These are phyloP conservation scores for Epithele typhae DNA, from an alignment of 768 basidiomycete genomes.

Conservation along the genomic window DNA sequence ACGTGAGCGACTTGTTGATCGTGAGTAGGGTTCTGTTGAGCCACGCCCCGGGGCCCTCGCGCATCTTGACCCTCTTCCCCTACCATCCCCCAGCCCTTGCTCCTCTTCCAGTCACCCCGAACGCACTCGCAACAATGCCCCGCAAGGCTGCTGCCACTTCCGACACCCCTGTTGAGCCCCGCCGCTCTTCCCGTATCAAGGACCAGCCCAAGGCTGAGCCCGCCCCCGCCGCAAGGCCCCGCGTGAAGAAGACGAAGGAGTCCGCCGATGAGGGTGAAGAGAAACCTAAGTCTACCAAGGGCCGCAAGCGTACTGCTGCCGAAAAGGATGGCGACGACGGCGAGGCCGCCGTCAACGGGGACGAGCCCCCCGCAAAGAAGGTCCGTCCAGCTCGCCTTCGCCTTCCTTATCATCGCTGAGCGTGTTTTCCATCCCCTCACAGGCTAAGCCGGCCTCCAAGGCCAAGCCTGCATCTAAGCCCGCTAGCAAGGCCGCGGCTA, in stretches of 20 bases:
- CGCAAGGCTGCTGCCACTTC: constrained; percentile 58
- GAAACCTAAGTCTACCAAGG: constrained; percentile 40
- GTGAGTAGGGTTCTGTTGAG: constrained; percentile 23
- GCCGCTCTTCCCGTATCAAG: constrained; percentile 75
- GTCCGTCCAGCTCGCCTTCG: constrained; percentile 28
- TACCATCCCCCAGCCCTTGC: constrained; percentile 15
- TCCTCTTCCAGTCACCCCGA: constrained; percentile 1
- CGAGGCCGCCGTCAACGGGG: constrained; percentile 34
- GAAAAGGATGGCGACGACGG: constrained; percentile 38
- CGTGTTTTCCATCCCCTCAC: neutral
- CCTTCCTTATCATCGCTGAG: no score
- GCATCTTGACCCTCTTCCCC: constrained; percentile 17
- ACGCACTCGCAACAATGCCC: constrained; percentile 44
- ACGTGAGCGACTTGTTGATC: constrained; percentile 28
- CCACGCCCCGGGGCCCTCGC: constrained; percentile 17
- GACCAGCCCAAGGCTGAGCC: constrained; percentile 55
- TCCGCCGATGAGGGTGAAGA: constrained; percentile 24
- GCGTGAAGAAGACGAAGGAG: constrained; percentile 41
- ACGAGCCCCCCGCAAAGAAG: constrained; percentile 61
- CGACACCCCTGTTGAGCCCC: constrained; percentile 46
- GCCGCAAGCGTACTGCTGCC: constrained; percentile 50
- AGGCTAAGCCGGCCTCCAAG: constrained; percentile 44
- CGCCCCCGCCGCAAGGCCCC: constrained; percentile 53
- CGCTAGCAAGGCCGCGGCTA: constrained; percentile 29
- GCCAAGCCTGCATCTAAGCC: constrained; percentile 28